Evolutionary conservation across 1,139 yeast species (phyloP).

Genomic region (Suhomyces bribrorum): DNA sequence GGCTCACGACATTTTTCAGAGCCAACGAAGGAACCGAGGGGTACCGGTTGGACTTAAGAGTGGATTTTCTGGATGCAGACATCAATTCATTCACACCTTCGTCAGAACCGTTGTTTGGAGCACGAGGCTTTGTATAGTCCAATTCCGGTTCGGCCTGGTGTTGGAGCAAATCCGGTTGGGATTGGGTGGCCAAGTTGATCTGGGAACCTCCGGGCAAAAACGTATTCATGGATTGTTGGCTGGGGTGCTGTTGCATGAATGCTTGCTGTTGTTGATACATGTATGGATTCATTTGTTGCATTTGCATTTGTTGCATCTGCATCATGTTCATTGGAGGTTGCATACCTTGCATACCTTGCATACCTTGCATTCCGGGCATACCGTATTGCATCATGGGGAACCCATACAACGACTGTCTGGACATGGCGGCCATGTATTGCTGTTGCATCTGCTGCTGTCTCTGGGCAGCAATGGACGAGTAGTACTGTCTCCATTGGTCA

Average conservation of each 20-base stretch:
- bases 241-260: conserved; percentile 4
- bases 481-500: conserved; percentile 34
- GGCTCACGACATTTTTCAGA: conserved; percentile 4
- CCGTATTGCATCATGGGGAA: conserved; percentile 12
- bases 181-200: conserved; percentile 7
- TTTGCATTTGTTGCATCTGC: conserved; percentile 15
- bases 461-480: conserved; percentile 27
- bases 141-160: conserved; percentile 1
- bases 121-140: conserved; percentile 2
- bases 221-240: conserved; percentile 11
- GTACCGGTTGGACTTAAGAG: conserved; percentile 38
- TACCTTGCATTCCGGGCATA: conserved; percentile 8
- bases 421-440: conserved; percentile 14
- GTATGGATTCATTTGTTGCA: conserved; percentile 17
- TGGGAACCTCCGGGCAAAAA: conserved; percentile 12
- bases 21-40: conserved; percentile 38
- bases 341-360: conserved; percentile 10
- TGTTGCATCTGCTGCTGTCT: conserved; percentile 22
- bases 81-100: conserved; percentile 23
- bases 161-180: conserved; percentile 9
- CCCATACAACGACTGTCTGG: conserved; percentile 16
- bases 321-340: conserved; percentile 5
- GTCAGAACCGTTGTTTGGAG: conserved; percentile 13
- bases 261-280: conserved; percentile 15
- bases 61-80: conserved; percentile 34